Evolutionary conservation across 768 basidiomycete genomes (phyloP).

Genomic region (Coprinellus micaceus): DNA sequence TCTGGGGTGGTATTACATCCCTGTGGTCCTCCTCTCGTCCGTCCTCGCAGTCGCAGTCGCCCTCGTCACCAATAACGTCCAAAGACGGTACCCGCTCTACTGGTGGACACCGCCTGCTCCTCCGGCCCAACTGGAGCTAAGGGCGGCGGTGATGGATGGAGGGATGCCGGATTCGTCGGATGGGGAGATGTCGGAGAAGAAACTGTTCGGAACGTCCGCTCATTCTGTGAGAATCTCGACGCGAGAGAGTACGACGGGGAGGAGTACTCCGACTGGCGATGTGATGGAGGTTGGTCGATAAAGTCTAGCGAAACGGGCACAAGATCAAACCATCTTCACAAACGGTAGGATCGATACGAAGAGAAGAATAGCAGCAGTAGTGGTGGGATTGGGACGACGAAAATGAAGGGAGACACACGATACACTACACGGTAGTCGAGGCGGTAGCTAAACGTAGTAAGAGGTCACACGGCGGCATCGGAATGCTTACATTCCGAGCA

Average conservation of each 20-base stretch:
- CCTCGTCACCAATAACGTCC: conserved; percentile 49
- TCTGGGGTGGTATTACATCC: conserved; percentile 51
- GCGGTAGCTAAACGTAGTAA: too few species aligned
- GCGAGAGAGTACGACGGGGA: neutral
- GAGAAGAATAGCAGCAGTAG: too few species aligned
- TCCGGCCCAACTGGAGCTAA: neutral
- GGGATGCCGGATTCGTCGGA: too few species aligned
- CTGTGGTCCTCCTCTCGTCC: conserved; percentile 46
- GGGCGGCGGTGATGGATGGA: too few species aligned
- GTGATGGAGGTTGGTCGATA: neutral
- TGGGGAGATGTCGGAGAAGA: neutral
- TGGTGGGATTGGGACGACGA: too few species aligned
- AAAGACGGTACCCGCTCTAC: conserved; percentile 46
- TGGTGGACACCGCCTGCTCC: conserved; percentile 32
- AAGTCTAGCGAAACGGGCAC: neutral
- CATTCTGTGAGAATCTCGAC: neutral
- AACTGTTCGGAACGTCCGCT: too few species aligned
- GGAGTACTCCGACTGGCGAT: neutral
- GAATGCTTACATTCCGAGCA: too few species aligned
- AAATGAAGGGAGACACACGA: too few species aligned
- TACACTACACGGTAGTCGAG: too few species aligned
- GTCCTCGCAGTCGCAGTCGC: conserved; percentile 41
- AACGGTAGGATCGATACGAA: too few species aligned
- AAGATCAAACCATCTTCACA: neutral
- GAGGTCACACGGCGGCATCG: too few species aligned